Evolutionary conservation across 345 rosid species (phyloP).

Genomic region (Xanthoceras sorbifolium): DNA sequence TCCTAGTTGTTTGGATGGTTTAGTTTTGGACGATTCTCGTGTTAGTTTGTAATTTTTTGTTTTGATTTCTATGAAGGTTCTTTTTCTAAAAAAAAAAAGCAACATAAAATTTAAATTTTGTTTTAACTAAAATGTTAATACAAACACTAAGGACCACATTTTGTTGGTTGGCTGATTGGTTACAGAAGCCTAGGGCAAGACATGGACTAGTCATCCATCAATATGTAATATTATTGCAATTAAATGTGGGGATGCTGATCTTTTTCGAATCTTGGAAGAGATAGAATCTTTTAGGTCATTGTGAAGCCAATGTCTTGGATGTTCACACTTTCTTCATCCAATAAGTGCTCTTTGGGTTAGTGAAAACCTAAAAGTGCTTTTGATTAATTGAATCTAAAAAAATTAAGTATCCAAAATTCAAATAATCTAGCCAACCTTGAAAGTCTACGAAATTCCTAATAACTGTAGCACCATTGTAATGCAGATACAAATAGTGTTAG

Average conservation of each 20-base stretch:
- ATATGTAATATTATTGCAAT: too few relatives aligned
- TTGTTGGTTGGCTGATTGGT: background rate
- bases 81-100: too few relatives aligned
- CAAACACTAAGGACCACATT: slow-evolving; percentile 25
- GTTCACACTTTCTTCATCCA: background rate
- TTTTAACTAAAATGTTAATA: background rate
- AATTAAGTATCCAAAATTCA: too few relatives aligned
- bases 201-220: slow-evolving; percentile 12
- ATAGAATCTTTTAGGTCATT: slow-evolving; percentile 6
- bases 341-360: background rate
- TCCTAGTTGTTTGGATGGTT: too few relatives aligned
- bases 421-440: too few relatives aligned
- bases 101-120: background rate
- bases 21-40: too few relatives aligned
- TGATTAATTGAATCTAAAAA: too few relatives aligned
- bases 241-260: slow-evolving; percentile 26
- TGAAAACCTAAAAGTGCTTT: background rate
- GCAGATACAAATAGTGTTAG: too few relatives aligned
- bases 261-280: slow-evolving; percentile 15
- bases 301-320: background rate
- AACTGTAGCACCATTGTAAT: too few relatives aligned
- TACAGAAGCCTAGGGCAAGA: slow-evolving; percentile 5
- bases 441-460: too few relatives aligned
- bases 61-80: too few relatives aligned
- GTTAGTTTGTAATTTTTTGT: too few relatives aligned